Evolutionary conservation across 176 grass and related monocot genomes (phyloP).

Genomic region (Cenchrus fungigraminus): DNA sequence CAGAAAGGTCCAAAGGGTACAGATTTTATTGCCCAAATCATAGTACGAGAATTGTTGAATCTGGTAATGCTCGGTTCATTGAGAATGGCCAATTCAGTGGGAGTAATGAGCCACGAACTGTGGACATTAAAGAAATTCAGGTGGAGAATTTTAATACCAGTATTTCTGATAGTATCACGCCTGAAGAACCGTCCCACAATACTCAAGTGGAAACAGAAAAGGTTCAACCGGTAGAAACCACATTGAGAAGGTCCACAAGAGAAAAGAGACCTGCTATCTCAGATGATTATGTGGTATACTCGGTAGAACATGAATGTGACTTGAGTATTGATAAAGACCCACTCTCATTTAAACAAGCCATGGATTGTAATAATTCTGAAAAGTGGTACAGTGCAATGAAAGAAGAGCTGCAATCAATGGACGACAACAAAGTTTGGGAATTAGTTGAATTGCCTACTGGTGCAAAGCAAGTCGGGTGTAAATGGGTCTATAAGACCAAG

Average conservation of each 20-base stretch:
- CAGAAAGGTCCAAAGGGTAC: neutral
- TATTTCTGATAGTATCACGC: too few relatives aligned
- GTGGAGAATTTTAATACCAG: neutral
- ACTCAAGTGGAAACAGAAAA: too few relatives aligned
- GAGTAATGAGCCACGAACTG: neutral
- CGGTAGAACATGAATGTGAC: constrained; percentile 20
- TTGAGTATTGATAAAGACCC: constrained; percentile 15
- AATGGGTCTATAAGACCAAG: neutral
- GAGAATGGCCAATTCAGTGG: neutral
- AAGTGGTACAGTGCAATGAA: neutral
- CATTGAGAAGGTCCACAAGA: neutral
- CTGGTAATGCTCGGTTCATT: neutral
- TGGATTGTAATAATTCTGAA: neutral
- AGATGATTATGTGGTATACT: constrained; percentile 30
- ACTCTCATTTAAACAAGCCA: constrained; percentile 27
- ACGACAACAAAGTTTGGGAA: neutral
- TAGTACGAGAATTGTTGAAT: constrained; percentile 5
- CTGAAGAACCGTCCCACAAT: too few relatives aligned
- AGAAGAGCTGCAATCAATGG: neutral
- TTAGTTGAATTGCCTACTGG: neutral
- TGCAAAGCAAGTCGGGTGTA: neutral
- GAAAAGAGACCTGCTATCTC: neutral
- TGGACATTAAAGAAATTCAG: neutral
- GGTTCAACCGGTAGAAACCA: neutral
- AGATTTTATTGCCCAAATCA: constrained; percentile 7